Evolutionary conservation across 257 asterid species (phyloP).

Genomic region (Gynochthodes officinalis): DNA sequence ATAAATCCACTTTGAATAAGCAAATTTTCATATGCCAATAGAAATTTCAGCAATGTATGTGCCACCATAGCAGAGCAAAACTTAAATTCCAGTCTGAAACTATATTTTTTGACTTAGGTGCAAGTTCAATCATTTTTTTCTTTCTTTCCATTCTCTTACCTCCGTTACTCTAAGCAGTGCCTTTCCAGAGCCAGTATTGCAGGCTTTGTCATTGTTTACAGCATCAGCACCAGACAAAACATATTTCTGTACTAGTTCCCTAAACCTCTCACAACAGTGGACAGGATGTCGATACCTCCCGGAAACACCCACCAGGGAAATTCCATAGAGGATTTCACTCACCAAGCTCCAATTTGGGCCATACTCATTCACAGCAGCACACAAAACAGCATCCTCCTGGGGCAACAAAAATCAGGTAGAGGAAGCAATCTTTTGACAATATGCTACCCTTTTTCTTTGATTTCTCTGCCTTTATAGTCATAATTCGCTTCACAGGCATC

Average conservation of each 20-base stretch:
- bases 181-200: conserved; percentile 57
- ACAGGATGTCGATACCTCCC: conserved; percentile 87
- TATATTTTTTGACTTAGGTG: not conserved
- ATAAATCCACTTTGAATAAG: not conserved
- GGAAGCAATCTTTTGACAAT: conserved; percentile 71
- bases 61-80: not conserved
- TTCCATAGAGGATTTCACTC: conserved; percentile 72
- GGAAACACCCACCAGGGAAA: conserved; percentile 74
- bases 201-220: conserved; percentile 62
- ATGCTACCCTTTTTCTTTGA: conserved; percentile 58
- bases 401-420: conserved; percentile 73
- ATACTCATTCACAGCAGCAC: conserved; percentile 80
- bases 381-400: conserved; percentile 75
- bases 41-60: not conserved
- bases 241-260: conserved; percentile 84
- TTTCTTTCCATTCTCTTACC: conserved; percentile 38
- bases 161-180: conserved; percentile 85
- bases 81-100: not conserved
- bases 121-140: not conserved
- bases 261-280: conserved; percentile 91
- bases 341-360: conserved; percentile 89
- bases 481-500: conserved; percentile 63
- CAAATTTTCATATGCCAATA: not conserved
- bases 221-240: conserved; percentile 61
- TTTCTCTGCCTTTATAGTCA: conserved; percentile 79